Base-by-base conservation (phyloP, 306 rosid species). In the Herpetospermum pedunculosum region DNA sequence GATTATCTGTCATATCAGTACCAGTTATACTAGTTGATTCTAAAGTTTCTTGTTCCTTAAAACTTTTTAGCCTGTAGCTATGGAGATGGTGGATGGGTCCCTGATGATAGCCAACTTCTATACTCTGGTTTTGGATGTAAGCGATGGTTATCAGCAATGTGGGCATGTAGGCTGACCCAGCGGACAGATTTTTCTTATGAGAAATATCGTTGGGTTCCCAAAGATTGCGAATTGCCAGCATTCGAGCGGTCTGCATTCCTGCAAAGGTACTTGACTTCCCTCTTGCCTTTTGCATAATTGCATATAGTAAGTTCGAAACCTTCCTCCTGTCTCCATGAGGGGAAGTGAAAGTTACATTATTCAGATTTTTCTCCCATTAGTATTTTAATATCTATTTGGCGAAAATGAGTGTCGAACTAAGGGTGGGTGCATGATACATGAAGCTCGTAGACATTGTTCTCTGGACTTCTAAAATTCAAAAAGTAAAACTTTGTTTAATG, bases 81-180 rank as follows among this genome's bases (percentile, higher is more conserved):
- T 75, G 96, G 92, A 75, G 87, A 85, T 76, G 99, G 99, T 73
- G 87, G 81, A 81, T 94, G 99, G 97, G 83, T 89, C 73, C 86
- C 83, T 46, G 96, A 94, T 71, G 82, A 80, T 60, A 79, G 68
- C 62, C 84, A 81, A 48, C 96, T 96, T 2, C 70, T 87, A 50
- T 94, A 94, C 89, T 89, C 91, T 67, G 95, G 99, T 50, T 82
- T 83, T 71, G 53, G 78, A 60, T 91, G 97, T 77, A 89, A 94
- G 82, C 83, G 83, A 71, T 94, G 97, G 97, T 81, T 94, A 80
- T 89, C 97, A 65, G 46, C 80, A 63, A 88, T 89, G 96, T 94
- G 97, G 99, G 80, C 99, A 8, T 94, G 97, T 77, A 89, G 96
- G 84, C 75, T 82, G 82, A 89, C 95, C 21, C 78, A 81, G 72